A percentile compares a stretch with the other conserved stretches of the same genome.
Conservation (phyloP, 805 yeast genomes). For the Metschnikowia sp. region DNA sequence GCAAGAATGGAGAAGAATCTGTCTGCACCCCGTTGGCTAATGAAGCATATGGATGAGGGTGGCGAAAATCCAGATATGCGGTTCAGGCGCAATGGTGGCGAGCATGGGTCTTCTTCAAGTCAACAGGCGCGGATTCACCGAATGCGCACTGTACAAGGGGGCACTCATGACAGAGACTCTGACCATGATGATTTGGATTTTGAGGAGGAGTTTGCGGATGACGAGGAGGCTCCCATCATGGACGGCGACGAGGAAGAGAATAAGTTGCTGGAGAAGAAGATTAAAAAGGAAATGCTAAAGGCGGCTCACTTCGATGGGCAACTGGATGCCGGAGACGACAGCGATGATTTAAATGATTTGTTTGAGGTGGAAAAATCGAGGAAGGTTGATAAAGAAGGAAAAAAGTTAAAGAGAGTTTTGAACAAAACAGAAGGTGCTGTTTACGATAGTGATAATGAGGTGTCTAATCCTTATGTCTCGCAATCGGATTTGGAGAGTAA, state of each 20-base stretch:
- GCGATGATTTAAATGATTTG: conserved; percentile 65
- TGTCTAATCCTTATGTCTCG: conserved; percentile 71
- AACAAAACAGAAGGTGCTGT: conserved; percentile 85
- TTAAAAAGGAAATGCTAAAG: conserved; percentile 78
- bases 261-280: conserved; percentile 79
- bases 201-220: conserved; percentile 97
- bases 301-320: conserved; percentile 75
- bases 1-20: conserved; percentile 81
- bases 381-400: conserved; percentile 87
- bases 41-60: conserved; percentile 79
- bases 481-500: conserved; percentile 58
- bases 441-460: conserved; percentile 83
- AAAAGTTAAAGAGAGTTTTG: conserved; percentile 76
- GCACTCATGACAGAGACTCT: conserved; percentile 54
- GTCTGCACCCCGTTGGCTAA: conserved; percentile 88
- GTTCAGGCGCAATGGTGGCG: conserved; percentile 28
- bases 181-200: conserved; percentile 91
- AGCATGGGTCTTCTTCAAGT: conserved; percentile 3
- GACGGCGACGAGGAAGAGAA: conserved; percentile 96
- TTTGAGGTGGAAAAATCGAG: conserved; percentile 59
- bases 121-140: conserved; percentile 12
- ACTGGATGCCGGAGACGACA: conserved; percentile 54
- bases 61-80: conserved; percentile 47
- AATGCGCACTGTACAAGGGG: conserved; percentile 44
- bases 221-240: conserved; percentile 96